Evolutionary conservation across 2,329 filamentous ascomycete species (phyloP), one percentile per base, ranked within the genome.

Genomic region (Cladobotryum mycophilum): DNA sequence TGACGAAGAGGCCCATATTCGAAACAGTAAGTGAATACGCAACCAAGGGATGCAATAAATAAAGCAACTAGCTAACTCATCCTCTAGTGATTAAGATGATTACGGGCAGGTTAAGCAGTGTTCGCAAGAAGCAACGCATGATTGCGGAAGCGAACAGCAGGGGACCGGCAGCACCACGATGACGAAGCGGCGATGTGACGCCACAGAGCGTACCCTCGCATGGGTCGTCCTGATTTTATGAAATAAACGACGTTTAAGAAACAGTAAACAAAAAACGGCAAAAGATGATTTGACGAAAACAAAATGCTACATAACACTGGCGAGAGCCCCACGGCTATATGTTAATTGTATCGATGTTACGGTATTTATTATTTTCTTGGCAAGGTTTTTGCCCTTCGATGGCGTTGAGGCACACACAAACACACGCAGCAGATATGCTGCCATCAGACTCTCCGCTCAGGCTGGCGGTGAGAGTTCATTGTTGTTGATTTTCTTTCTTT

Each of bases 1-100:
- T 52, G 86, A 89, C 57, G 87, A 91, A 66, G 80, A 87, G 61
- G 79, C 85, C 60, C 80, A 84, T 48, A 83, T 91, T 48, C 74
- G 85, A 59, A 88, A 85, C 67, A 81, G 87, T 90, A 75, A 73
- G 81, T 66, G 22, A 12, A 43, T 17, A 17, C 15, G 11, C 7
- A 9, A 12, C 11, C 13, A 15, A 15, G 25, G 13, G 4, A 15
- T 43, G 8, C 20, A n/a, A 15, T 13, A 15, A 18, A 51, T 20
- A 38, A 51, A 33, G 37, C 35, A 15, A 6, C 41, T 22, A 8
- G 20, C 30, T 53, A 45, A 53, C 48, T 13, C 1, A 3, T 13
- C 15, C 42, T 34, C 4, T 14, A 41, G 81, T 85, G 74, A 81
- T 84, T 52, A 69, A 75, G 49, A 84, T 85, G 81, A 80, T 84